Conservation (phyloP, 805 yeast species). For the Candida methanosorbosa region DNA sequence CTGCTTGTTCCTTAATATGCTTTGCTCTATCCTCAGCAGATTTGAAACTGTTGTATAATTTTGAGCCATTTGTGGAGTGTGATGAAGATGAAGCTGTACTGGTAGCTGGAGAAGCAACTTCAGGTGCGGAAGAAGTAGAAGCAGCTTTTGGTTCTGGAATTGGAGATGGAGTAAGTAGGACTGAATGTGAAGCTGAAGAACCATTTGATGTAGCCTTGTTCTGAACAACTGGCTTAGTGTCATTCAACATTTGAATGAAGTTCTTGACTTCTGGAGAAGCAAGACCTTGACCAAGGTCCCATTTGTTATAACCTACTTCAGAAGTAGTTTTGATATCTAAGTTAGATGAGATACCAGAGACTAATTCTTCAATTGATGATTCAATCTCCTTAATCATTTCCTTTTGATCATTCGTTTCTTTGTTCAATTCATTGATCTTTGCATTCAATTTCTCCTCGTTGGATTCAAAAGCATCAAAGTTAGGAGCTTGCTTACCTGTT, state of each 20-base stretch:
- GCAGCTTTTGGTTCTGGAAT: slow-evolving; percentile 6
- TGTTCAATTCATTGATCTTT: slow-evolving; percentile 41
- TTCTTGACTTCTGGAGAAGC: slow-evolving; percentile 50
- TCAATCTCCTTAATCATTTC: slow-evolving; percentile 64
- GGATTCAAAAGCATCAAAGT: slow-evolving; percentile 38
- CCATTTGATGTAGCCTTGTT: slow-evolving; percentile 4
- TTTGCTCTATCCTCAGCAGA: slow-evolving; percentile 65
- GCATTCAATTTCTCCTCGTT: slow-evolving; percentile 46
- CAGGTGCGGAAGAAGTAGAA: slow-evolving; percentile 1
- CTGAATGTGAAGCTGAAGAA: slow-evolving; percentile 2
- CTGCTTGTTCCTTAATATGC: slow-evolving; percentile 75
- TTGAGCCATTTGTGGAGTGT: slow-evolving; percentile 9
- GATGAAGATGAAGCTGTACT: slow-evolving; percentile 9
- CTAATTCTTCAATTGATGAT: slow-evolving; percentile 54
- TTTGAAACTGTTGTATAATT: slow-evolving; percentile 5
- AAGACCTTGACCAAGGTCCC: slow-evolving; percentile 79
- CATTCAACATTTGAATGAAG: slow-evolving; percentile 49
- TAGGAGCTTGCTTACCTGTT: slow-evolving; percentile 61
- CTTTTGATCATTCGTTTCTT: slow-evolving; percentile 48
- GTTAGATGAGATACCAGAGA: slow-evolving; percentile 27
- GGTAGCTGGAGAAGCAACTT: slow-evolving; percentile 7
- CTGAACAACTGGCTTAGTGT: slow-evolving; percentile 17
- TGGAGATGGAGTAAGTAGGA: slow-evolving; percentile 3
- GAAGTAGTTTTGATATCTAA: slow-evolving; percentile 21
- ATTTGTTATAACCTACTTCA: slow-evolving; percentile 51